Base-by-base conservation (phyloP, 257 asterid species). In the Lavandula angustifolia region DNA sequence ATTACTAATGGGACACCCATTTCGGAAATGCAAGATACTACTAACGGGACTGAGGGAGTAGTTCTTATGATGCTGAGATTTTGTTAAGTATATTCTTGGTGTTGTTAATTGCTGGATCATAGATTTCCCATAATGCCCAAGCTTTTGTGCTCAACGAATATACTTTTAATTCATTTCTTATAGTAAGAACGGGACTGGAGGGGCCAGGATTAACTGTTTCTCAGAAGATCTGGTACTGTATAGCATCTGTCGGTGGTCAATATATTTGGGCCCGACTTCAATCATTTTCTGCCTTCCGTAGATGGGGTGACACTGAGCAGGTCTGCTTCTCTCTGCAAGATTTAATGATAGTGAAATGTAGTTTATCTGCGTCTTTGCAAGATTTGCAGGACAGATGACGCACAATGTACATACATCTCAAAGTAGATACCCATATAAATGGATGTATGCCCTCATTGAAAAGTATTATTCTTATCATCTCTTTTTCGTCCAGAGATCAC, bases 241-340 rank as follows among this genome's bases (percentile, higher is more conserved):
- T 89, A 71, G 97, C 97, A 6, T 87, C 91, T 62, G 97, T 89
- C 57, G 97, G 97, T 54, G 96, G 99, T 56, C 99, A 89, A 42
- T 92, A 89, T 79, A 59, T 92, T 70, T 92, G 96, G 97, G 80
- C 96, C 51, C 84, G 95, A 42, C 80, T 92, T 58, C 97, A 89
- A 66, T 87, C 97, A 0, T 89, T 89, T 84, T 92, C 97, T 55
- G 94, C 96, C 69, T 90, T 92, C 57, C 92, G 95, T 4, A 88
- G 97, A 80, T 90, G 94, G 96, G 99, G 97, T n/a, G 91, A 84
- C 72, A 85, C 97, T 35, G 97, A 89, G 63, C 96, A 91, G 92
- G 98, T 92, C 70, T 10, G 44, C 11, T 33, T 62, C 35, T 32
- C 18, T 54, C 40, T 75, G 50, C 54, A 55, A 49, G 56, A 33